Conservation (phyloP, 306 rosid species). For the Cyamopsis tetragonoloba region DNA sequence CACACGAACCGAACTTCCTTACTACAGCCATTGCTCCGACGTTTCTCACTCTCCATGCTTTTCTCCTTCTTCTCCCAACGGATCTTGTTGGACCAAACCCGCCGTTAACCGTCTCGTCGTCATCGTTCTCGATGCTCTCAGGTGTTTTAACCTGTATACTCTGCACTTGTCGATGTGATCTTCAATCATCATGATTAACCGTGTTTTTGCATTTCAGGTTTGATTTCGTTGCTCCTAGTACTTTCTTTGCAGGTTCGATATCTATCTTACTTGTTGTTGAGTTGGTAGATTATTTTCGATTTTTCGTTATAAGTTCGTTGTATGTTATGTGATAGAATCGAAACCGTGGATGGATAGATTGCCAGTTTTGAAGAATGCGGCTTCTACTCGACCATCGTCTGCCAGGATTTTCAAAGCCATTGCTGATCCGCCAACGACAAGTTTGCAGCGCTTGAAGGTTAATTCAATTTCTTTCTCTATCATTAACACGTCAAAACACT, state of each 20-base stretch:
- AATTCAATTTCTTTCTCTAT: neutral
- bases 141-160: constrained; percentile 32
- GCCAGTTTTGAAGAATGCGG: constrained; percentile 46
- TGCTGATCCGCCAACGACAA: constrained; percentile 98
- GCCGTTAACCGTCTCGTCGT: constrained; percentile 54
- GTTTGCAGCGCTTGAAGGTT: constrained; percentile 97
- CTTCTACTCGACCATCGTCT: constrained; percentile 50
- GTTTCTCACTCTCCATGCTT: constrained; percentile 61
- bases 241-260: constrained; percentile 64
- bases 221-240: constrained; percentile 90
- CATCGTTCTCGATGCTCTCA: constrained; percentile 78
- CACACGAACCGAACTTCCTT: constrained; percentile 90
- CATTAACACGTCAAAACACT: neutral
- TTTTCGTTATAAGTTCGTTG: neutral
- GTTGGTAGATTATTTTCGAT: neutral
- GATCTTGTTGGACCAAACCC: constrained; percentile 74
- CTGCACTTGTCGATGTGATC: neutral
- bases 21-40: constrained; percentile 68
- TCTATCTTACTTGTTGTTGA: neutral
- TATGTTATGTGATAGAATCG: constrained; percentile 37
- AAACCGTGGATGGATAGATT: constrained; percentile 93
- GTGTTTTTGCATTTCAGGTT: constrained; percentile 43
- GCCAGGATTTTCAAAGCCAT: constrained; percentile 88
- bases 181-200: neutral
- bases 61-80: constrained; percentile 12